phyloP scores from a whole-genome alignment of 225 moss, liverwort and hornwort species.

The Marchantia polymorpha region DNA sequence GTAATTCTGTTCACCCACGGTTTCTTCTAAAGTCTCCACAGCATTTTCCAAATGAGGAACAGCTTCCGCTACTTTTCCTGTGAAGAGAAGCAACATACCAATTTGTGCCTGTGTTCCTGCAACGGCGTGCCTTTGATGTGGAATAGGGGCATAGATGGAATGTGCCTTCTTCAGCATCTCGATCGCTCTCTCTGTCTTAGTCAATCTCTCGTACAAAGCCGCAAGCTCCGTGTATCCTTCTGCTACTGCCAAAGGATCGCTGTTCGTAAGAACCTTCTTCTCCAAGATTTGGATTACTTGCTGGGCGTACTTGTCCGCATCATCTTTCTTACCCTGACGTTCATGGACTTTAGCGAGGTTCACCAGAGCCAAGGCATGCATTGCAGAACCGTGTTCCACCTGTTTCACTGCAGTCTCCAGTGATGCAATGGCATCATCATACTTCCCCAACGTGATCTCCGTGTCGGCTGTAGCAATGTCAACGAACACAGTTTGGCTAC shows the following conservation, averaged over 20 bases:
- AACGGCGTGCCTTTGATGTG: conserved; percentile 73
- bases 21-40: conserved; percentile 54
- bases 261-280: conserved; percentile 42
- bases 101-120: conserved; percentile 97
- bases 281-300: conserved; percentile 60
- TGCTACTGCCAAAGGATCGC: conserved; percentile 65
- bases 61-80: conserved; percentile 74
- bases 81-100: conserved; percentile 89
- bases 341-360: conserved; percentile 83
- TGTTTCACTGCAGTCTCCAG: conserved; percentile 62
- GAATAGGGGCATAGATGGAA: conserved; percentile 64
- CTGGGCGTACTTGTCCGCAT: conserved; percentile 49
- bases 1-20: conserved; percentile 73
- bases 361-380: conserved; percentile 68
- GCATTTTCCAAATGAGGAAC: conserved; percentile 74
- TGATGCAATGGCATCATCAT: conserved; percentile 76
- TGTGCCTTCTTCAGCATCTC: conserved; percentile 63
- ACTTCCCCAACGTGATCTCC: conserved; percentile 77
- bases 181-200: conserved; percentile 64
- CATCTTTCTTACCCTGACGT: conserved; percentile 53
- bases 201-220: conserved; percentile 71
- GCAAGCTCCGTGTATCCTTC: conserved; percentile 90
- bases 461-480: conserved; percentile 92
- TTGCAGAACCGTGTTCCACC: conserved; percentile 61
- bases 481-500: conserved; percentile 72